Evolutionary conservation across 2,329 filamentous ascomycete species (phyloP).

Genomic region (Huntiella bhutanensis): DNA sequence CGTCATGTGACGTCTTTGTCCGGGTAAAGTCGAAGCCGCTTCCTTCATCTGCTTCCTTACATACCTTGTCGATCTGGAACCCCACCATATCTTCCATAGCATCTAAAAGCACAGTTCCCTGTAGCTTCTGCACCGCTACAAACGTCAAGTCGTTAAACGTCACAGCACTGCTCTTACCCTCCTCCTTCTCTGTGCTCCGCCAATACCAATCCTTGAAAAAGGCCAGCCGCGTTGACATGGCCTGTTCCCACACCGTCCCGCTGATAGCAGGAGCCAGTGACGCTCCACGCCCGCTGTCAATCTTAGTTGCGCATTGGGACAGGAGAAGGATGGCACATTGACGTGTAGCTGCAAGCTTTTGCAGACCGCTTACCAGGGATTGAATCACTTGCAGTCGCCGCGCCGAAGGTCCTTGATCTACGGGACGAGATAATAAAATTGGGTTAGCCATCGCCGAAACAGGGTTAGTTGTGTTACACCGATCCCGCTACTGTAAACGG

Average conservation of each 20-base stretch:
- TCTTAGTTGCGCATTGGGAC: conserved; percentile 66
- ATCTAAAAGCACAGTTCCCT: conserved; percentile 28
- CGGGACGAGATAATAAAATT: background rate
- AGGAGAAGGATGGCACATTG: conserved; percentile 57
- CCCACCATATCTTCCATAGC: conserved; percentile 26
- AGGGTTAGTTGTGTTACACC: too few species aligned
- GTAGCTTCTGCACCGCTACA: conserved; percentile 42
- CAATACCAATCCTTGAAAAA: conserved; percentile 62
- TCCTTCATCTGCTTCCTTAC: conserved; percentile 12
- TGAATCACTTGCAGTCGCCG: conserved; percentile 35
- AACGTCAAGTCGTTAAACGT: conserved; percentile 7
- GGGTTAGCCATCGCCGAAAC: too few species aligned
- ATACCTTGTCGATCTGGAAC: conserved; percentile 30
- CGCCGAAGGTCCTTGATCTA: conserved; percentile 15
- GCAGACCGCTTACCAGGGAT: conserved; percentile 48
- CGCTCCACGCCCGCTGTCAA: conserved; percentile 47
- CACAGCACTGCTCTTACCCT: background rate
- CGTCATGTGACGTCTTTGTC: background rate
- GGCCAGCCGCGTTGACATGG: conserved; percentile 52
- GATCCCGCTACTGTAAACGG: too few species aligned
- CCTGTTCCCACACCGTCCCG: conserved; percentile 61
- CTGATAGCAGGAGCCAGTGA: conserved; percentile 58
- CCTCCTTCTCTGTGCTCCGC: conserved; percentile 14
- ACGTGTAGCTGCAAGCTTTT: conserved; percentile 55
- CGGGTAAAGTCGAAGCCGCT: background rate